Conservation (phyloP, 306 rosid genomes). For the Prunus salicina region DNA sequence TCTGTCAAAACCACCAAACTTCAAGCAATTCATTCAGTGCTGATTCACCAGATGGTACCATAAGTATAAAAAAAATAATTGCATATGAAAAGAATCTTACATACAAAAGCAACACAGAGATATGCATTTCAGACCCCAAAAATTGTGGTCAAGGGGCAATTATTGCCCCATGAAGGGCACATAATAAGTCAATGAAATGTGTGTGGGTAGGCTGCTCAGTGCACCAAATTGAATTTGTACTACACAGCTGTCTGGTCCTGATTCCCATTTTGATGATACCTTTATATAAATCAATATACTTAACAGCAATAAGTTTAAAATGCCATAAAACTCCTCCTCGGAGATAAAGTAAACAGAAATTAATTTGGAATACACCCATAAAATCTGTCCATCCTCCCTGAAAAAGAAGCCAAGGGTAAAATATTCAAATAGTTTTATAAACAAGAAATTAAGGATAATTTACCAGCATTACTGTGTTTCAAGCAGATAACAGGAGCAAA, state of each 20-base stretch:
- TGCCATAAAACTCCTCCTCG: neutral
- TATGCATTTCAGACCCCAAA: neutral
- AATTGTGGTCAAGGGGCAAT: slow-evolving; percentile 15
- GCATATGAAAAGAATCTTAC: slow-evolving; percentile 18
- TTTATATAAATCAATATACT: neutral
- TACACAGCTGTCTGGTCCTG: slow-evolving; percentile 9
- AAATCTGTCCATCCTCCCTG: neutral
- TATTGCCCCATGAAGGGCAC: slow-evolving; percentile 8
- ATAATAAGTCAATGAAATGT: slow-evolving; percentile 10
- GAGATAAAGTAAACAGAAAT: neutral
- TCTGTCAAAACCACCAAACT: slow-evolving; percentile 25
- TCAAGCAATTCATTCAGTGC: slow-evolving; percentile 26
- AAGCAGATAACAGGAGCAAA: neutral
- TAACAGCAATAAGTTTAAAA: neutral
- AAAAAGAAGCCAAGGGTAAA: neutral
- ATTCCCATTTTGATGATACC: slow-evolving; percentile 9
- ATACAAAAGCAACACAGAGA: slow-evolving; percentile 8
- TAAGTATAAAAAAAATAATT: neutral
- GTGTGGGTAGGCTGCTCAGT: slow-evolving; percentile 6
- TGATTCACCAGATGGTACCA: slow-evolving; percentile 23
- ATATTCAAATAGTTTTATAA: neutral
- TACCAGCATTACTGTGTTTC: slow-evolving; percentile 1
- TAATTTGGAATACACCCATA: neutral
- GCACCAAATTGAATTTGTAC: slow-evolving; percentile 8
- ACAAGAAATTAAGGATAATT: slow-evolving; percentile 1